Conservation (phyloP, 2,329 filamentous ascomycete species). For the Arachnomyces sp. region DNA sequence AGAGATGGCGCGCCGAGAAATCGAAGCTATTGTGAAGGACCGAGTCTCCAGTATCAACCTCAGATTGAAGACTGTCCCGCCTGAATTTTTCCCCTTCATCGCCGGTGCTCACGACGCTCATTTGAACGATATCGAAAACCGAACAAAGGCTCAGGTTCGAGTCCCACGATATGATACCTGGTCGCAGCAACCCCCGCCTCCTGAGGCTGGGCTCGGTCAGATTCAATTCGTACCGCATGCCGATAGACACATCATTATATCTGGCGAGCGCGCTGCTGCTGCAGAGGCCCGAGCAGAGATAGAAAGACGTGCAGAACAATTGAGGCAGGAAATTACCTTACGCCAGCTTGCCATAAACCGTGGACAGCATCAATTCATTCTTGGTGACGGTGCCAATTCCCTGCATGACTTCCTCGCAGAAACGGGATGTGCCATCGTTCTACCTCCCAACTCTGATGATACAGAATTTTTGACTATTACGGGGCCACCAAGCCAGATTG, state of each 20-base stretch:
- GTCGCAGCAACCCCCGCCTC: constrained; percentile 59
- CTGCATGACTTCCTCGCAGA: constrained; percentile 80
- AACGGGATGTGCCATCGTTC: constrained; percentile 81
- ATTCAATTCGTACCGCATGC: constrained; percentile 64
- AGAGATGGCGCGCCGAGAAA: constrained; percentile 72
- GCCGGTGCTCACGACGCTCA: constrained; percentile 67
- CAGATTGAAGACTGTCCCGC: constrained; percentile 74
- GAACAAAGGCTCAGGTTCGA: constrained; percentile 69
- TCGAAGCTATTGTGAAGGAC: constrained; percentile 81
- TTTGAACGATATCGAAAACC: constrained; percentile 60
- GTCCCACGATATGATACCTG: constrained; percentile 77
- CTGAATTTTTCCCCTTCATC: constrained; percentile 94
- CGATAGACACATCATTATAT: constrained; percentile 73
- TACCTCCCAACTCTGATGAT: constrained; percentile 68
- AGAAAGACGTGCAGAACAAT: constrained; percentile 67
- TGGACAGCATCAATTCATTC: constrained; percentile 88
- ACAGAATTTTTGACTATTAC: constrained; percentile 79
- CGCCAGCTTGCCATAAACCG: constrained; percentile 76
- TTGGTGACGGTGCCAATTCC: constrained; percentile 72
- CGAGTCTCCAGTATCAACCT: constrained; percentile 74
- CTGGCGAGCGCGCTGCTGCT: constrained; percentile 76
- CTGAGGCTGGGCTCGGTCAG: constrained; percentile 54
- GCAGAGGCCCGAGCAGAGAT: constrained; percentile 73
- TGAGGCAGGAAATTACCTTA: constrained; percentile 67
- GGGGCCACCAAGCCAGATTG: constrained; percentile 66